Evolutionary conservation across 306 rosid genomes (phyloP).

Genomic region (Rosa multiflora): DNA sequence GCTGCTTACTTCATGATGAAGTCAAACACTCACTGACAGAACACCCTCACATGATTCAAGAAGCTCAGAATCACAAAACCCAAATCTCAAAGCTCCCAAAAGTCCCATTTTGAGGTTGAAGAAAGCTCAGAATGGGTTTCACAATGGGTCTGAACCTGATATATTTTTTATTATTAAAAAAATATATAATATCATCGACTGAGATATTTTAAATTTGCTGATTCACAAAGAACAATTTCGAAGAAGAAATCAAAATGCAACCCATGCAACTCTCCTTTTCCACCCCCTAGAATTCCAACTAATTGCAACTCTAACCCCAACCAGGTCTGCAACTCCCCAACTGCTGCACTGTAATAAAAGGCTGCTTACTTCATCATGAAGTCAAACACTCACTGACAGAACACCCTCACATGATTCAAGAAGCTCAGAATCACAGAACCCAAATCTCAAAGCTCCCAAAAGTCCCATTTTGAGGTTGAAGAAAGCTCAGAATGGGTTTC

Average conservation of each 20-base stretch:
- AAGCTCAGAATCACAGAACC: background rate
- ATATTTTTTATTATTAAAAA: too few species aligned
- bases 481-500: conserved; percentile 52
- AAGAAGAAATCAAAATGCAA: background rate
- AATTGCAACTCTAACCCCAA: conserved; percentile 11
- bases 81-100: background rate
- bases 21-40: conserved; percentile 14
- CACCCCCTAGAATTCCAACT: background rate
- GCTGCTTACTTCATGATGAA: background rate
- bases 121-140: conserved; percentile 52
- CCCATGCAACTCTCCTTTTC: conserved; percentile 4
- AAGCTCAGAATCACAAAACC: background rate
- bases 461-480: background rate
- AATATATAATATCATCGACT: too few species aligned
- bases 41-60: background rate
- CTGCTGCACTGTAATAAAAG: background rate
- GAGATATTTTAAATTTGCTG: too few species aligned
- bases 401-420: background rate
- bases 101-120: background rate
- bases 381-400: conserved; percentile 12
- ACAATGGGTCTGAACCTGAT: conserved; percentile 71
- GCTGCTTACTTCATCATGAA: background rate
- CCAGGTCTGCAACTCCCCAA: background rate
- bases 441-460: background rate
- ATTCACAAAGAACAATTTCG: too few species aligned